Conservation (phyloP, 768 basidiomycete genomes). For the Ephemerocybe angulata region DNA sequence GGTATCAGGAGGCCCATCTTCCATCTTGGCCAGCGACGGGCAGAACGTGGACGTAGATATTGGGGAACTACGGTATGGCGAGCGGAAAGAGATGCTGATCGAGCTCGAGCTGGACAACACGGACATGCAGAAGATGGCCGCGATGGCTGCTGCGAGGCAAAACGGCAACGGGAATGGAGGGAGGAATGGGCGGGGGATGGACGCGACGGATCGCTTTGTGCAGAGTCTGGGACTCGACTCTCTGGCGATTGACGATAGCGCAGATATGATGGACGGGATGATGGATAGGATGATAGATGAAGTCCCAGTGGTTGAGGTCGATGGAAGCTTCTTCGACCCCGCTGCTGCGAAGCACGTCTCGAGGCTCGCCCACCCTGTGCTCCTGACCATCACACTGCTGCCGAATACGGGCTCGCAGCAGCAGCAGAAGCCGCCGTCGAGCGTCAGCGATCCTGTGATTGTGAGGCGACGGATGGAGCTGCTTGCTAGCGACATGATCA, state of each 20-base stretch:
- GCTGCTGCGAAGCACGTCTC: slow-evolving; percentile 78
- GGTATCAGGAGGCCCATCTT: slow-evolving; percentile 84
- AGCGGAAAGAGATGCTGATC: slow-evolving; percentile 94
- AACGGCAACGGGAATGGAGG: slow-evolving; percentile 10
- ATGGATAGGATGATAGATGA: slow-evolving; percentile 98
- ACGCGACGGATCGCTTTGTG: slow-evolving; percentile 88
- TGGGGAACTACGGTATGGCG: slow-evolving; percentile 92
- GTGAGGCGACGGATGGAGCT: slow-evolving; percentile 95
- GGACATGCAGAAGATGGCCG: slow-evolving; percentile 44
- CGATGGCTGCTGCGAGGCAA: slow-evolving; percentile 2
- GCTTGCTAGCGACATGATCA: slow-evolving; percentile 95
- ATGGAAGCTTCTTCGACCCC: slow-evolving; percentile 94
- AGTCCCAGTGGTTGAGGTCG: slow-evolving; percentile 93
- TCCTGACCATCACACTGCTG: slow-evolving; percentile 90
- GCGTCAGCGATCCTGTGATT: slow-evolving; percentile 78
- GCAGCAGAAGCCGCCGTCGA: slow-evolving; percentile 39
- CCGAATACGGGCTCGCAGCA: slow-evolving; percentile 40
- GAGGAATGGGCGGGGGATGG: slow-evolving; percentile 41
- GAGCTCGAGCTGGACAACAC: slow-evolving; percentile 90
- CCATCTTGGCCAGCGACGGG: slow-evolving; percentile 87
- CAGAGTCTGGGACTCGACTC: slow-evolving; percentile 81
- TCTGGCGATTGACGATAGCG: slow-evolving; percentile 64
- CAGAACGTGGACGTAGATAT: slow-evolving; percentile 94
- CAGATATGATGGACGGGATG: slow-evolving; percentile 83
- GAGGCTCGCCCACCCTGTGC: slow-evolving; percentile 85